Base-by-base conservation (phyloP, 2,329 filamentous ascomycete genomes). In the Akanthomyces lecanii region DNA sequence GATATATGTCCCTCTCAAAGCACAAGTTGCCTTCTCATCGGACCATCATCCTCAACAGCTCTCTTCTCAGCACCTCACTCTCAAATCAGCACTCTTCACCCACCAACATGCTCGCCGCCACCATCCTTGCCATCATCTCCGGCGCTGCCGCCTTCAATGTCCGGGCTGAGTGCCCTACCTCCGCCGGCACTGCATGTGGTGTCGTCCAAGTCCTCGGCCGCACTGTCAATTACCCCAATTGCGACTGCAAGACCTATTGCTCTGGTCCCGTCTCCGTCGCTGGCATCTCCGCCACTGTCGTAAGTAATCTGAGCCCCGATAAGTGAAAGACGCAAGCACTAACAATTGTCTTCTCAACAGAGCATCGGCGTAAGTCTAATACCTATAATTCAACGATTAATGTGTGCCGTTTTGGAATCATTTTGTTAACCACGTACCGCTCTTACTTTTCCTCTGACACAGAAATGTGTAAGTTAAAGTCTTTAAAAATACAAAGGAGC, bases 161-260 rank as follows among this genome's bases (percentile, higher is more conserved):
- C 30, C 55, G 56, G 14, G 48, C 62, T 30, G 62, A 54, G 55
- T 63, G 62, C 50, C 62, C 62, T 36, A 59, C 50, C 30, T 25
- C 55, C 11, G 33, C 62, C 33, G 62, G 62, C 55, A 60, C 62
- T 14, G 45, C 54, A 10, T 63, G 62, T 50, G 62, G 47, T 16
- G 30, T 12, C 5, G 55, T 63, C 40, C 3, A 3, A 0, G 56
- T n/a, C 18, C 30, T 60, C 3, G 62, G 55, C 28, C 4, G 36
- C 28, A 30, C 12, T 30, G 28, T 63, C 42, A 51, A 11, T 8
- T 63, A 60, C 62, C 62, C 62, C 44, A 45, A 60, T 11, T 63
- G 62, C 62, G 6, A 33, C 38, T 63, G 62, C 42, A 16, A 33
- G 8, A 33, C 48, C 12, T 38, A 38, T 33, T 63, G 62, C 62